phyloP scores from a whole-genome alignment of 2,329 filamentous ascomycete genomes.

The Curvularia lunata region DNA sequence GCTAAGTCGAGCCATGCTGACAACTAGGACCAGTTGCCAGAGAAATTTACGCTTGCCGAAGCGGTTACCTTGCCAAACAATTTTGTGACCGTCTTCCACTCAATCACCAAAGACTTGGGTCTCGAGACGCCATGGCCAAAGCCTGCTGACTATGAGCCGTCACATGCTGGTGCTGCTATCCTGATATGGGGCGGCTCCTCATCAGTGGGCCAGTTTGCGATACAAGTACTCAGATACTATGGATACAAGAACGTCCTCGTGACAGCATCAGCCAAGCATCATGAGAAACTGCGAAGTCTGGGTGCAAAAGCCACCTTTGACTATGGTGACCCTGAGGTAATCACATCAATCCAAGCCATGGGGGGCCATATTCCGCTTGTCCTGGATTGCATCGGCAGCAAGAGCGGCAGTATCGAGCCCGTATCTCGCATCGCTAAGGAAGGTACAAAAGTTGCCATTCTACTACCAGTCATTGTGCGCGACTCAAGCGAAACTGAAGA shows the following conservation, averaged over 20 bases:
- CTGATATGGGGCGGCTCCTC: slow-evolving; percentile 55
- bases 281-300: slow-evolving; percentile 46
- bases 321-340: slow-evolving; percentile 45
- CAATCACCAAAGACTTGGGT: slow-evolving; percentile 58
- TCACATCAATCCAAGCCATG: slow-evolving; percentile 33
- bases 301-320: slow-evolving; percentile 52
- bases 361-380: slow-evolving; percentile 33
- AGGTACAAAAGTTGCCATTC: slow-evolving; percentile 62
- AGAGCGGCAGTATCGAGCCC: slow-evolving; percentile 35
- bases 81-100: slow-evolving; percentile 64
- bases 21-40: slow-evolving; percentile 46
- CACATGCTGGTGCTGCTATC: slow-evolving; percentile 41
- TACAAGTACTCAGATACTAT: slow-evolving; percentile 52
- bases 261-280: slow-evolving; percentile 50
- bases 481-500: slow-evolving; percentile 57
- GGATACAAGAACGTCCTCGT: slow-evolving; percentile 50
- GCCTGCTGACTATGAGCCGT: slow-evolving; percentile 50
- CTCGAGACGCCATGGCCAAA: slow-evolving; percentile 65
- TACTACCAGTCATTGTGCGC: slow-evolving; percentile 65
- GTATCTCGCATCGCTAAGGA: slow-evolving; percentile 57
- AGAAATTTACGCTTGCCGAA: slow-evolving; percentile 51
- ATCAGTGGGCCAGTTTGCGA: slow-evolving; percentile 52
- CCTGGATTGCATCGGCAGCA: slow-evolving; percentile 45
- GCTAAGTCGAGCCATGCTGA: slow-evolving; percentile 8
- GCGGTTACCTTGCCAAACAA: slow-evolving; percentile 64